Evolutionary conservation across 2,329 filamentous ascomycete genomes (phyloP), one percentile per base, ranked within the genome.

Genomic region (Beauveria medogensis): DNA sequence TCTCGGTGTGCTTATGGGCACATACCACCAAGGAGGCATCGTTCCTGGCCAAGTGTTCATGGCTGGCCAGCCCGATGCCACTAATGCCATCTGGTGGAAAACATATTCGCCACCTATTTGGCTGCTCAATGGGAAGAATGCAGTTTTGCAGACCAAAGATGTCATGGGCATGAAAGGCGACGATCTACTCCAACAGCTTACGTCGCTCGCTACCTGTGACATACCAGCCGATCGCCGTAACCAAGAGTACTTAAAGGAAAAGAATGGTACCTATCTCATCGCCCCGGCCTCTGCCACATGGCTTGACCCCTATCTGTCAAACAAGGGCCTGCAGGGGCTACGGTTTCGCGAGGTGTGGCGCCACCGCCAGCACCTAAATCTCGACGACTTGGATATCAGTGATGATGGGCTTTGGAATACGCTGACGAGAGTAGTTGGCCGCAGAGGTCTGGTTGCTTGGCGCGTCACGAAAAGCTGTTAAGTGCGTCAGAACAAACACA

Each of bases 101-200:
- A 92, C 90, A 1, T 92, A 92, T 70, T 89, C 86, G 70, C 90
- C 90, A 20, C 90, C 90, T 0, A 87, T 88, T 41, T 93, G 90
- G 89, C 80, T 93, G 22, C 77, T 92, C 7, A 88, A 91, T 65
- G 87, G 88, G 59, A 89, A 89, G 72, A 91, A 89, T 65, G 82
- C 86, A 65, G 80, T 89, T 10, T 74, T 92, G n/a, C 79, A 76
- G 34, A 92, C 89, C 1, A 79, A 80, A 62, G 90, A 92, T 68
- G 77, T 92, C 22, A 92, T 91, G 85, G 87, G 89, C 4, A 82
- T 90, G 74, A 78, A 82, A 44, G 85, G 85, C 7, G 78, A 81
- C 2, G 66, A 75, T 7, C 78, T 92, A 69, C 72, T 91, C 1
- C 76, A 80, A 63, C 77, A 86, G 69, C 73, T 92, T 37, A 76